These are phyloP conservation scores for Stephanodiscus triporus DNA, from an alignment of 108 stramenopile species.

Conservation along the genomic window DNA sequence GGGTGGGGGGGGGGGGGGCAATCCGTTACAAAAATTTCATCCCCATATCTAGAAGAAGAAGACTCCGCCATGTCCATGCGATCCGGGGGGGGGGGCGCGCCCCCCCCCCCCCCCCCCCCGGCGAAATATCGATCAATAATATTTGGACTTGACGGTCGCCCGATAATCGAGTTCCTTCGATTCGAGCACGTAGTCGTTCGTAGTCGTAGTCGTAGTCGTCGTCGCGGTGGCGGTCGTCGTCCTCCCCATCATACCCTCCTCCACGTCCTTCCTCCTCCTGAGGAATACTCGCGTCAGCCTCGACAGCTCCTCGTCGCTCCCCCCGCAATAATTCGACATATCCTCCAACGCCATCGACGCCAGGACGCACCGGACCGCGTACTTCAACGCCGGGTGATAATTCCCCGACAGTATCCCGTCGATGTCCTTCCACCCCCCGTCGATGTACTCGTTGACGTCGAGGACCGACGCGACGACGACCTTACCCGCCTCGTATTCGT, in stretches of 20 bases:
- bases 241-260: slow-evolving; percentile 23
- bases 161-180: slow-evolving; percentile 47
- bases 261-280: slow-evolving; percentile 36
- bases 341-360: slow-evolving; percentile 38
- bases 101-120: no score
- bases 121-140: no score
- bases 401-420: slow-evolving; percentile 42
- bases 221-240: no score
- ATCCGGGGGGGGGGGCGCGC: no score
- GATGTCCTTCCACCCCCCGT: slow-evolving; percentile 41
- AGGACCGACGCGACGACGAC: no score
- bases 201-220: no score
- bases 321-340: slow-evolving; percentile 27
- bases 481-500: slow-evolving; percentile 39
- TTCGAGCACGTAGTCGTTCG: slow-evolving; percentile 36
- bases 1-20: no score
- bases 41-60: no score
- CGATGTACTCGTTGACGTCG: slow-evolving; percentile 46
- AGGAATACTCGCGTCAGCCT: slow-evolving; percentile 45
- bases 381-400: slow-evolving; percentile 58
- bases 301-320: slow-evolving; percentile 34
- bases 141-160: slow-evolving; percentile 40
- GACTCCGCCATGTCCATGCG: no score
- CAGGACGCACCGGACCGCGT: slow-evolving; percentile 43
- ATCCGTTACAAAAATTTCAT: no score